Base-by-base conservation (phyloP, 2,329 filamentous ascomycete genomes). In the Trichoderma sp. region DNA sequence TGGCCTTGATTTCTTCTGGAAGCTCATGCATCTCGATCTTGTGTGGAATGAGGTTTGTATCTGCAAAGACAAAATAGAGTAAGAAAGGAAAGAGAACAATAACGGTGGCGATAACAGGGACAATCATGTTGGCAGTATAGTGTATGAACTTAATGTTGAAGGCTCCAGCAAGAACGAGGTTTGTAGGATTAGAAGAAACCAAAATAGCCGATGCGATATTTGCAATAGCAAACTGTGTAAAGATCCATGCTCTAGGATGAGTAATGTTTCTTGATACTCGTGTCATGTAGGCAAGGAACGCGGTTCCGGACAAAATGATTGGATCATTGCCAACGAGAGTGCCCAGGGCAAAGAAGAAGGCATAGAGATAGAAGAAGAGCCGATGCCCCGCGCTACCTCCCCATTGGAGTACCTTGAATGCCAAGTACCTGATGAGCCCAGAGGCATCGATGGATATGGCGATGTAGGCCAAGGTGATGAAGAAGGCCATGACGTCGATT, bases 401-500 rank as follows among this genome's bases (percentile, higher is more conserved):
- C 83, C 89, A 91, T 75, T 92, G 87, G 3, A 94, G 85, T 0
- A 94, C 92, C 76, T 90, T 93, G 85, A 93, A 93, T 0, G 93
- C 92, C 27, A 94, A 81, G 77, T 87, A 94, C 73, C 92, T 86
- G 79, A 94, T 94, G 18, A 94, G 85, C 4, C 93, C 93, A 0
- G 93, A 94, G 3, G 93, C 92, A 78, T 94, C 93, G 76, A 94
- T 93, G 0, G 92, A 94, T 63, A 95, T 93, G 64, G 93, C 93
- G 76, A 94, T 94, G 79, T 94, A 95, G 3, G 93, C 93, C 60
- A 94, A 82, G 0, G 92, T 93, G 60, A 94, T 85, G 84, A 95
- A 94, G 83, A 94, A 94, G 18, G 87, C 84, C 91, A 94, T 93
- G 76, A 94, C 94, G 76, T 94, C 92, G 78, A 93, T 88, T 0